Evolutionary conservation across 169 alveolate species (phyloP).

Genomic region (Prorocentrum cordatum): DNA sequence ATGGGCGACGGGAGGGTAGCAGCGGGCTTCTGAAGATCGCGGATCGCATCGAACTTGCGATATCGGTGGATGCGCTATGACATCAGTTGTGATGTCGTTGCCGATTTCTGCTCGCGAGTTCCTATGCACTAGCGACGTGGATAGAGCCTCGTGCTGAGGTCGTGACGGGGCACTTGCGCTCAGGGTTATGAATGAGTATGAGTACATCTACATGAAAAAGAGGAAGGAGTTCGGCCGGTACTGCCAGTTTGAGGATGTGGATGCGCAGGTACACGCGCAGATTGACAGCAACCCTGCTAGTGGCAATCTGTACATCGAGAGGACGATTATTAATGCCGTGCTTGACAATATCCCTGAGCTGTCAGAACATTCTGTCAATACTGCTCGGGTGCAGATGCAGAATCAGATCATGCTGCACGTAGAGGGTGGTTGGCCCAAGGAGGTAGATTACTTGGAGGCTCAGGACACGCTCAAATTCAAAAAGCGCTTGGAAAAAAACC

Average conservation of each 20-base stretch:
- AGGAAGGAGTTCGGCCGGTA: slow-evolving; percentile 74
- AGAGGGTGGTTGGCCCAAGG: slow-evolving; percentile 92
- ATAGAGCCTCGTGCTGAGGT: no score
- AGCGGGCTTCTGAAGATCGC: no score
- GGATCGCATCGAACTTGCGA: no score
- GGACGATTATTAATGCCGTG: slow-evolving; percentile 78
- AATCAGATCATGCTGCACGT: slow-evolving; percentile 81
- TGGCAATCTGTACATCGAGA: slow-evolving; percentile 44
- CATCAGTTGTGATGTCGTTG: no score
- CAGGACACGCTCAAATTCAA: slow-evolving; percentile 83
- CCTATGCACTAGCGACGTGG: no score
- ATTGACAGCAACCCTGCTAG: slow-evolving; percentile 42
- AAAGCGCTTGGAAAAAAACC: slow-evolving; percentile 83
- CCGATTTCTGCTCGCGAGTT: no score
- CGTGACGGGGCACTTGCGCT: no score
- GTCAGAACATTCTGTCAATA: slow-evolving; percentile 79
- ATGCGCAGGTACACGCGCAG: slow-evolving; percentile 65
- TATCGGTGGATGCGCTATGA: no score
- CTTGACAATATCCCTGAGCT: slow-evolving; percentile 81
- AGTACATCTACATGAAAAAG: slow-evolving; percentile 73
- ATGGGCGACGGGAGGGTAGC: no score
- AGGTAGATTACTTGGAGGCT: slow-evolving; percentile 83
- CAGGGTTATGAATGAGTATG: slow-evolving; percentile 73
- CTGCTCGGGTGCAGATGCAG: background rate
- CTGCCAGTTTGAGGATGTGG: slow-evolving; percentile 67